These are phyloP conservation scores for Tarenaya hassleriana DNA, from an alignment of 345 rosid species.

Conservation along the genomic window DNA sequence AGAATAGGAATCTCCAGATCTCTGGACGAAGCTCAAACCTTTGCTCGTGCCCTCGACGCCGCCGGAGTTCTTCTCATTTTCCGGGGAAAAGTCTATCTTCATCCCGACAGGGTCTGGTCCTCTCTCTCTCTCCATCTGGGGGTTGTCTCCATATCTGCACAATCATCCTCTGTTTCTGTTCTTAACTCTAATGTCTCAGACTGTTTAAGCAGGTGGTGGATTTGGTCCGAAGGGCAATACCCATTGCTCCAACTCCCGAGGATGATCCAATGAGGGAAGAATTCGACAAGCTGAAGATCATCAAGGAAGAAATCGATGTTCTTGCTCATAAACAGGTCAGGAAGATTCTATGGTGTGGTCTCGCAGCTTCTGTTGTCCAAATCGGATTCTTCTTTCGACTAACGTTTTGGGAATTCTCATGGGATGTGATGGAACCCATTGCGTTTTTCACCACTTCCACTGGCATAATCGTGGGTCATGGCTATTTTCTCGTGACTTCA, in stretches of 20 bases:
- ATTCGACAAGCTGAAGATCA: slow-evolving; percentile 51
- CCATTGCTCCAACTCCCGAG: slow-evolving; percentile 57
- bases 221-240: slow-evolving; percentile 72
- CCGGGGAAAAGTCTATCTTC: slow-evolving; percentile 74
- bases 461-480: slow-evolving; percentile 69
- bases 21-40: slow-evolving; percentile 53
- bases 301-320: slow-evolving; percentile 81
- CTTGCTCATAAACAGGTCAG: slow-evolving; percentile 86
- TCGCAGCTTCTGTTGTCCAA: slow-evolving; percentile 46
- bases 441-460: slow-evolving; percentile 67
- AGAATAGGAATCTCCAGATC: slow-evolving; percentile 60
- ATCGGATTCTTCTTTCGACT: slow-evolving; percentile 64
- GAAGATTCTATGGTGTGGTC: slow-evolving; percentile 67
- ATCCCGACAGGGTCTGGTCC: slow-evolving; percentile 68
- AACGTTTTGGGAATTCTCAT: slow-evolving; percentile 93
- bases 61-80: slow-evolving; percentile 78
- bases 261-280: slow-evolving; percentile 62
- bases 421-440: slow-evolving; percentile 96
- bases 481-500: slow-evolving; percentile 71
- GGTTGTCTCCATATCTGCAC: background rate
- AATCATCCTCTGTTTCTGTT: too few species aligned
- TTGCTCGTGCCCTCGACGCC: slow-evolving; percentile 73
- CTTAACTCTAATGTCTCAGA: background rate
- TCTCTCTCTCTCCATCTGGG: too few species aligned
- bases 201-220: slow-evolving; percentile 74